Evolutionary conservation across 768 basidiomycete genomes (phyloP).

Genomic region (Hortiboletus campestris): DNA sequence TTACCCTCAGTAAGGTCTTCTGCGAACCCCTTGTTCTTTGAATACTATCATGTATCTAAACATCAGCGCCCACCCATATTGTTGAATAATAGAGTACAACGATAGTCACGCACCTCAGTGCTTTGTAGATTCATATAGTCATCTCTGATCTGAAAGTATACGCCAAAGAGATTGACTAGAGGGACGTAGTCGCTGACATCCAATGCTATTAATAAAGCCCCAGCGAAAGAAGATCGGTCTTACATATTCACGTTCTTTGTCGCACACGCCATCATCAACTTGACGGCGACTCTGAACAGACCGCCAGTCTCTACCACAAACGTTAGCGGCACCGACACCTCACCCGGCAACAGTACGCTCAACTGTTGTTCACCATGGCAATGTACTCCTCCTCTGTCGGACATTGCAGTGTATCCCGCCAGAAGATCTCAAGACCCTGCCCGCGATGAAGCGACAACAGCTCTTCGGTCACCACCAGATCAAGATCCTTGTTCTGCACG

Average conservation of each 20-base stretch:
- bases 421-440: constrained; percentile 91
- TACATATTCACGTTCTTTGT: constrained; percentile 61
- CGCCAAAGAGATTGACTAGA: constrained; percentile 88
- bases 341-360: constrained; percentile 42
- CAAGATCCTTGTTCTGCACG: constrained; percentile 78
- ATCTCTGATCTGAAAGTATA: constrained; percentile 97
- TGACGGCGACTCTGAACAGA: constrained; percentile 86
- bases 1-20: constrained; percentile 82
- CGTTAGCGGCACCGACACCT: constrained; percentile 45
- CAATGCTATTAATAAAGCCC: neutral
- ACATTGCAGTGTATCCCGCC: constrained; percentile 88
- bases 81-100: neutral
- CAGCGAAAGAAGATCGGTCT: constrained; percentile 14
- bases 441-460: constrained; percentile 89
- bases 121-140: constrained; percentile 96
- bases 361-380: constrained; percentile 95
- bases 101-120: constrained; percentile 53
- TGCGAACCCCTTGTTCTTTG: constrained; percentile 61
- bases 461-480: constrained; percentile 45
- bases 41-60: constrained; percentile 44
- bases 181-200: constrained; percentile 78
- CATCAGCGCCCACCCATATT: neutral
- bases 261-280: constrained; percentile 92
- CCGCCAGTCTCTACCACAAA: constrained; percentile 81
- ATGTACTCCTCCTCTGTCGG: constrained; percentile 96